phyloP scores from a whole-genome alignment of 1,284 basidiomycete species.

The Heliocybe sulcata region DNA sequence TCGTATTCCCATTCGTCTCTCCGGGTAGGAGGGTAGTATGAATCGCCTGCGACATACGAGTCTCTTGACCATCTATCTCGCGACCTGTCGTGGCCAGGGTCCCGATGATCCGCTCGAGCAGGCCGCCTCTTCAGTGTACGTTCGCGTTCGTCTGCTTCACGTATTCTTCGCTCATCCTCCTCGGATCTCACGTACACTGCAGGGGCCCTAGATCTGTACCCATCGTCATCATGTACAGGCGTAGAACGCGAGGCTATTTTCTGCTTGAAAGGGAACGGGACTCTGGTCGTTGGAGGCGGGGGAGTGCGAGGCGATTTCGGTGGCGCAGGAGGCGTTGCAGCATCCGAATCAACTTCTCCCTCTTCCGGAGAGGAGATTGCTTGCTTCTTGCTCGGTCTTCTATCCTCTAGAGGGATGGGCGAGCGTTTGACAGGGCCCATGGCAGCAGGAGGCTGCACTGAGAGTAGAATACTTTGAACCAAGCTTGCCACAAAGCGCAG shows the following conservation, averaged over 20 bases:
- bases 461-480: too few species aligned
- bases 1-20: not conserved
- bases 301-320: conserved; percentile 15
- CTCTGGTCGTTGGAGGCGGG: conserved; percentile 23
- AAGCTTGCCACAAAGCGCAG: too few species aligned
- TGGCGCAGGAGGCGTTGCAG: conserved; percentile 13
- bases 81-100: conserved; percentile 5
- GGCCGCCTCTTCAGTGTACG: conserved; percentile 9
- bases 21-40: not conserved
- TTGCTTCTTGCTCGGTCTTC: conserved; percentile 46
- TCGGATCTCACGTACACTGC: conserved; percentile 35
- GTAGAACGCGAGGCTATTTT: too few species aligned
- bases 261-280: conserved; percentile 71
- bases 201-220: conserved; percentile 15
- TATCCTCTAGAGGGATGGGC: conserved; percentile 37
- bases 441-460: too few species aligned
- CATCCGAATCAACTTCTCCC: conserved; percentile 59
- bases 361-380: conserved; percentile 66
- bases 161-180: conserved; percentile 34
- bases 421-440: conserved; percentile 13
- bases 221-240: conserved; percentile 6
- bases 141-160: conserved; percentile 22
- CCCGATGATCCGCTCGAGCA: conserved; percentile 21
- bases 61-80: not conserved
- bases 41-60: not conserved